phyloP scores from a whole-genome alignment of 2,329 filamentous ascomycete genomes.

The Graphiopsis chlorocephala region DNA sequence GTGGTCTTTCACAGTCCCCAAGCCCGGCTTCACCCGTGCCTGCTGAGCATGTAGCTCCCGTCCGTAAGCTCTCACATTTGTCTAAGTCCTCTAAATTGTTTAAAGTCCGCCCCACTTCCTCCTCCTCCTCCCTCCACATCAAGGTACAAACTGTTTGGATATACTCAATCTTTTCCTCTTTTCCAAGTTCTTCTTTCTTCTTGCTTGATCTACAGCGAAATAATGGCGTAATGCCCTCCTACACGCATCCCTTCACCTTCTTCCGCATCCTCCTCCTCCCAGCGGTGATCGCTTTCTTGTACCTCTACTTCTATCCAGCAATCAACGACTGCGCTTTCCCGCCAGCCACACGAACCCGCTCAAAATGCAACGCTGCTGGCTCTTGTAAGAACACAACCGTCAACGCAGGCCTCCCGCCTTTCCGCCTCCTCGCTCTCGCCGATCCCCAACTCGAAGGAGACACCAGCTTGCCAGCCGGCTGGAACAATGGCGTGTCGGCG shows the following conservation, averaged over 20 bases:
- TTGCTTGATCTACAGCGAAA: not conserved
- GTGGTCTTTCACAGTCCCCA: not conserved
- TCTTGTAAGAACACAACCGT: conserved; percentile 4
- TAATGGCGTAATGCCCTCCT: conserved; percentile 47
- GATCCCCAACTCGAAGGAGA: conserved; percentile 95
- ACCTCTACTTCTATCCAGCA: conserved; percentile 84
- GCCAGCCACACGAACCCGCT: conserved; percentile 17
- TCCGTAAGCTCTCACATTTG: not conserved
- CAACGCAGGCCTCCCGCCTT: conserved; percentile 57
- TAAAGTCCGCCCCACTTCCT: not conserved
- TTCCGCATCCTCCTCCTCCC: conserved; percentile 59
- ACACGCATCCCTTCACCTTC: conserved; percentile 44
- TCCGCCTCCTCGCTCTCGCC: conserved; percentile 81
- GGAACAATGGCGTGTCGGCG: conserved; percentile 35
- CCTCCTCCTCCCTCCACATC: not conserved
- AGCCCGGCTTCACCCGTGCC: not conserved
- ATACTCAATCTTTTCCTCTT: not conserved
- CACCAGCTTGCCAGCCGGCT: conserved; percentile 63
- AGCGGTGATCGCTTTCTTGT: conserved; percentile 67
- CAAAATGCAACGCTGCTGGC: not conserved
- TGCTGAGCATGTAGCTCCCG: not conserved
- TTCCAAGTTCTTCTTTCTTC: not conserved
- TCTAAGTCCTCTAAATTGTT: not conserved
- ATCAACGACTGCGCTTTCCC: conserved; percentile 82
- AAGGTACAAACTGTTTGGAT: not conserved